Conservation (phyloP, 352 stramenopile genomes). For the Pythium rhizo-oryzae region DNA sequence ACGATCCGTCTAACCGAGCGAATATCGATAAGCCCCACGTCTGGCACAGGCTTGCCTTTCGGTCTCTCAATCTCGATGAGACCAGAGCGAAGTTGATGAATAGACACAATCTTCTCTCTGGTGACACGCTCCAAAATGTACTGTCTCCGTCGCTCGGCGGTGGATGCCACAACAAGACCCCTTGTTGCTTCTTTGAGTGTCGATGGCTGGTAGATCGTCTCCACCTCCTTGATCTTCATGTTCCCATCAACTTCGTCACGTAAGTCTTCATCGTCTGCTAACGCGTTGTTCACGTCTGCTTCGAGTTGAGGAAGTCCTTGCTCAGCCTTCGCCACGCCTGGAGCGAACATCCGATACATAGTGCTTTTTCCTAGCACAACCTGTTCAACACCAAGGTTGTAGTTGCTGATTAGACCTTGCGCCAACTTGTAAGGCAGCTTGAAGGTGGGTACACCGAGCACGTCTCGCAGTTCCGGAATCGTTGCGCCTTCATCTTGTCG, state of each 20-base stretch:
- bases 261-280: background rate
- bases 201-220: slow-evolving; percentile 40
- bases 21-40: slow-evolving; percentile 54
- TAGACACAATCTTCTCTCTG: slow-evolving; percentile 65
- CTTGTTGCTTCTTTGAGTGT: slow-evolving; percentile 61
- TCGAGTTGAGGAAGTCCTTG: slow-evolving; percentile 9
- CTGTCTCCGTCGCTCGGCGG: slow-evolving; percentile 48
- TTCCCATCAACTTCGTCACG: slow-evolving; percentile 7
- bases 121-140: slow-evolving; percentile 64
- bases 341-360: slow-evolving; percentile 85
- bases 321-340: slow-evolving; percentile 26
- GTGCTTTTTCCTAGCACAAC: slow-evolving; percentile 80
- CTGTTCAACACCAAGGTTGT: slow-evolving; percentile 77
- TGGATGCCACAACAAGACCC: slow-evolving; percentile 57
- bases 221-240: background rate
- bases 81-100: slow-evolving; percentile 63
- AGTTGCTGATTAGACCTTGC: slow-evolving; percentile 79
- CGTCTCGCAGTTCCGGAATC: slow-evolving; percentile 78
- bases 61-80: slow-evolving; percentile 57
- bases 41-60: slow-evolving; percentile 19
- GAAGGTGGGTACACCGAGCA: slow-evolving; percentile 81
- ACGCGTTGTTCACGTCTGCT: slow-evolving; percentile 7
- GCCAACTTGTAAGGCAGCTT: slow-evolving; percentile 83
- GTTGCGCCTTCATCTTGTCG: slow-evolving; percentile 54
- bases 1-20: slow-evolving; percentile 70